Conservation (phyloP, 176 grass and related monocot species). For the Cocos nucifera region DNA sequence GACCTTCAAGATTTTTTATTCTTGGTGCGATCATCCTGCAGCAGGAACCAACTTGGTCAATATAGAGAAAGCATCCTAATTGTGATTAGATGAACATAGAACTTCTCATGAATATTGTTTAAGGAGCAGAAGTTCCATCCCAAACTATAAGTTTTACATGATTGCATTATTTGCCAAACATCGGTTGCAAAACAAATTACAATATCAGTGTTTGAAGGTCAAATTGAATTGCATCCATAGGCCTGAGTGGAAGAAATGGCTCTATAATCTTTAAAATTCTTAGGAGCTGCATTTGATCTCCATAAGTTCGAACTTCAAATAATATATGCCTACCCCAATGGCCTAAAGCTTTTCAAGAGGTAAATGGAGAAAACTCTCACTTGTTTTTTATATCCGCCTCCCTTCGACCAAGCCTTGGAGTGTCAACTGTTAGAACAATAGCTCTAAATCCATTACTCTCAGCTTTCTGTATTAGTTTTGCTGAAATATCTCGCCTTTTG, state of each 20-base stretch:
- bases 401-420: constrained; percentile 57
- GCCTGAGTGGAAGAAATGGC: too few species aligned
- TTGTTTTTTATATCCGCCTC: constrained; percentile 88
- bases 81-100: too few species aligned
- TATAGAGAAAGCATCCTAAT: neutral
- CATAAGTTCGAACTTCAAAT: too few species aligned
- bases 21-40: constrained; percentile 35
- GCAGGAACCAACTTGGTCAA: constrained; percentile 3
- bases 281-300: too few species aligned
- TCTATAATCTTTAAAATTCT: too few species aligned
- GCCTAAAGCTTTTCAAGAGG: neutral
- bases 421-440: constrained; percentile 88
- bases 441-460: constrained; percentile 71
- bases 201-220: too few species aligned
- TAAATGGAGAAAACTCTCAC: constrained; percentile 20
- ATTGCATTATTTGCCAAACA: too few species aligned
- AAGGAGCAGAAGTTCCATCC: too few species aligned
- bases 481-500: constrained; percentile 64
- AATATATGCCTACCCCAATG: neutral
- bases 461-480: constrained; percentile 46
- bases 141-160: too few species aligned
- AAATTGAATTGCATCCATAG: too few species aligned
- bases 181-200: too few species aligned
- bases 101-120: too few species aligned
- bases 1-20: constrained; percentile 45